Percentiles rank a stretch among this genome's conserved stretches.
Evolutionary conservation across 1,139 yeast species (phyloP).

Genomic region (Blastobotrys malaysiensis): DNA sequence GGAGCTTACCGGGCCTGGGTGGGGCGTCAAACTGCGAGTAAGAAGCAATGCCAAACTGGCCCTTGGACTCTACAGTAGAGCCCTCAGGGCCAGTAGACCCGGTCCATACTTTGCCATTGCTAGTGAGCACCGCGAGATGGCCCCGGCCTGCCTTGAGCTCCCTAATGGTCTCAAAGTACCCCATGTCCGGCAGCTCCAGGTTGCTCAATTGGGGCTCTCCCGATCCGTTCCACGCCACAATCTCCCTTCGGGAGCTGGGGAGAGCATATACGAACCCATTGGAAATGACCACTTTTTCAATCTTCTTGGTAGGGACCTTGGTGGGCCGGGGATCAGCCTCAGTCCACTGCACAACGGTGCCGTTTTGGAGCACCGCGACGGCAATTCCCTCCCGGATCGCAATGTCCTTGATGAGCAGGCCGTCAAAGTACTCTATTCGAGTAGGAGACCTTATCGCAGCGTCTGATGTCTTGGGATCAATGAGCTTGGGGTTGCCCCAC

Average conservation of each 20-base stretch:
- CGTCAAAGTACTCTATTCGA: conserved; percentile 61
- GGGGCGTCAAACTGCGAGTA: conserved; percentile 57
- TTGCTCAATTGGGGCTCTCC: conserved; percentile 4
- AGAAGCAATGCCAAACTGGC: conserved; percentile 79
- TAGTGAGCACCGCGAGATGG: conserved; percentile 61
- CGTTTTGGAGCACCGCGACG: conserved; percentile 60
- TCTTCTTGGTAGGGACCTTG: conserved; percentile 42
- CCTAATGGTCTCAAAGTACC: conserved; percentile 43
- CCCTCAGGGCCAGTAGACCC: conserved; percentile 47
- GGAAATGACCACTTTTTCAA: conserved; percentile 46
- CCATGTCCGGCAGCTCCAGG: conserved; percentile 24
- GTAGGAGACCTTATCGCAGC: conserved; percentile 47
- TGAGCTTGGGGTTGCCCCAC: conserved; percentile 46
- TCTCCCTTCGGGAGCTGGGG: conserved; percentile 24
- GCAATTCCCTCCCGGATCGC: conserved; percentile 48
- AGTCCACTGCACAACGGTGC: conserved; percentile 68
- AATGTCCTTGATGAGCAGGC: conserved; percentile 54
- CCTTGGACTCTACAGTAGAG: conserved; percentile 44
- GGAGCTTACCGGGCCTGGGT: conserved; percentile 41
- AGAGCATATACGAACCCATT: conserved; percentile 53
- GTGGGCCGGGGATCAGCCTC: conserved; percentile 19
- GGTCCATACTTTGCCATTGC: conserved; percentile 59
- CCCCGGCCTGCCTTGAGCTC: conserved; percentile 56
- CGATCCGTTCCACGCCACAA: conserved; percentile 7
- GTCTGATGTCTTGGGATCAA: conserved; percentile 33